Evolutionary conservation across 768 basidiomycete genomes (phyloP).

Genomic region (Clathrus columnatus): DNA sequence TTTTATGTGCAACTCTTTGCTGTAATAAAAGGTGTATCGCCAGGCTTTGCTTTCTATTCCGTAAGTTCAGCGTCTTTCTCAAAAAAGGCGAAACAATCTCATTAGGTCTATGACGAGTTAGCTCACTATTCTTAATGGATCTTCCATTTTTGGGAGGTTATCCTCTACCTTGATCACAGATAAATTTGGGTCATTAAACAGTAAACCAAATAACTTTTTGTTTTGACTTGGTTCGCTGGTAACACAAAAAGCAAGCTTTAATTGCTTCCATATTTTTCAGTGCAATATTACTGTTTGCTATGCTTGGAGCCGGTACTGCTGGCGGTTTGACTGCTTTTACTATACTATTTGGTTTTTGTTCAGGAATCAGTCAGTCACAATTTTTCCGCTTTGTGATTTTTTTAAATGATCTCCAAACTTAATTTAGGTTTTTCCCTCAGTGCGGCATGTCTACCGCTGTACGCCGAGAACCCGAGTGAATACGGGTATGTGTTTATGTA

Average conservation of each 20-base stretch:
- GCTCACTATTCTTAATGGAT: conserved; percentile 15
- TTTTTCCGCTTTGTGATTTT: background rate
- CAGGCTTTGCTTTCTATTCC: conserved; percentile 8
- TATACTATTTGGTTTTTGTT: conserved; percentile 39
- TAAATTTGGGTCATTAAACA: conserved; percentile 40
- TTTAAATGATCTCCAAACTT: background rate
- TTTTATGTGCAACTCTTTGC: conserved; percentile 13
- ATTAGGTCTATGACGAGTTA: background rate
- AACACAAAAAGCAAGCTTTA: conserved; percentile 15
- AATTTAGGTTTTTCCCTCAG: background rate
- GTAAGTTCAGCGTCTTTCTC: background rate
- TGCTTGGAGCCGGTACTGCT: conserved; percentile 33
- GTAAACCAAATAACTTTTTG: conserved; percentile 25
- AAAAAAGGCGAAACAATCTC: background rate
- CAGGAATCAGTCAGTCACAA: conserved; percentile 31
- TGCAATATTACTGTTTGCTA: conserved; percentile 36
- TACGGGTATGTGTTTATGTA: background rate
- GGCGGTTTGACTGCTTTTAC: conserved; percentile 31
- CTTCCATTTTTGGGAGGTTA: conserved; percentile 44
- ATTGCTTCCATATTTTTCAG: conserved; percentile 26
- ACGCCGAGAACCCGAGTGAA: background rate
- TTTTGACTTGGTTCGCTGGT: background rate
- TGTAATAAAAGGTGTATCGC: background rate
- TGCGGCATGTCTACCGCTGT: background rate
- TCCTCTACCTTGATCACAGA: conserved; percentile 48